Conservation (phyloP, 352 stramenopile species). For the Globisporangium sylvaticum region DNA sequence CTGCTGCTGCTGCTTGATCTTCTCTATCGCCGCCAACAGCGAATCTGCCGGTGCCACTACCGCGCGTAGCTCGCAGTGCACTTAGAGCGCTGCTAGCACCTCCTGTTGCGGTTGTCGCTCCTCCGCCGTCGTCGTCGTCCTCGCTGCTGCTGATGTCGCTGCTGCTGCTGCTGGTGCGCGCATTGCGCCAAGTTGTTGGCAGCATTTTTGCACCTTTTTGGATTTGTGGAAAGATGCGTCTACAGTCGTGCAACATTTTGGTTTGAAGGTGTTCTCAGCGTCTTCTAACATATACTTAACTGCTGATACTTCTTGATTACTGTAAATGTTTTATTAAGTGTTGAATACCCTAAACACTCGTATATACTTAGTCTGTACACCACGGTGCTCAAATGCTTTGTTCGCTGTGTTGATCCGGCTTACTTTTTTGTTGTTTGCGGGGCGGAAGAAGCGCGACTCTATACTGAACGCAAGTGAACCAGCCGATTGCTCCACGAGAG, state of each 20-base stretch:
- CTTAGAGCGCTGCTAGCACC: background rate
- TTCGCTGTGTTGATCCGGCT: background rate
- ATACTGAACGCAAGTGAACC: conserved; percentile 16
- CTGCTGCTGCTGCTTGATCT: background rate
- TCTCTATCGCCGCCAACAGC: background rate
- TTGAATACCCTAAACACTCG: background rate
- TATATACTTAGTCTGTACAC: background rate
- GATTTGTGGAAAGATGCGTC: conserved; percentile 4
- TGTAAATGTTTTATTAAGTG: background rate
- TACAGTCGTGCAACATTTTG: background rate
- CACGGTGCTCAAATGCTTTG: background rate
- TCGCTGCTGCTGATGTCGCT: conserved; percentile 1
- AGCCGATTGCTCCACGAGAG: background rate
- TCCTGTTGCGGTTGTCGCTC: background rate
- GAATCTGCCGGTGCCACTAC: background rate
- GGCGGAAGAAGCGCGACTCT: background rate
- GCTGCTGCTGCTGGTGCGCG: background rate
- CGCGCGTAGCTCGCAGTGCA: background rate
- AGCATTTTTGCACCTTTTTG: conserved; percentile 5
- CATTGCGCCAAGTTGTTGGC: conserved; percentile 2
- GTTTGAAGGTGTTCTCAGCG: background rate
- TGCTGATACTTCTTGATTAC: background rate
- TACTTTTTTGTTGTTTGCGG: background rate
- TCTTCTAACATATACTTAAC: background rate
- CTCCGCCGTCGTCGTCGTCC: background rate